These are phyloP conservation scores for Tulasnella sp. DNA, from an alignment of 768 basidiomycete genomes.

Conservation along the genomic window DNA sequence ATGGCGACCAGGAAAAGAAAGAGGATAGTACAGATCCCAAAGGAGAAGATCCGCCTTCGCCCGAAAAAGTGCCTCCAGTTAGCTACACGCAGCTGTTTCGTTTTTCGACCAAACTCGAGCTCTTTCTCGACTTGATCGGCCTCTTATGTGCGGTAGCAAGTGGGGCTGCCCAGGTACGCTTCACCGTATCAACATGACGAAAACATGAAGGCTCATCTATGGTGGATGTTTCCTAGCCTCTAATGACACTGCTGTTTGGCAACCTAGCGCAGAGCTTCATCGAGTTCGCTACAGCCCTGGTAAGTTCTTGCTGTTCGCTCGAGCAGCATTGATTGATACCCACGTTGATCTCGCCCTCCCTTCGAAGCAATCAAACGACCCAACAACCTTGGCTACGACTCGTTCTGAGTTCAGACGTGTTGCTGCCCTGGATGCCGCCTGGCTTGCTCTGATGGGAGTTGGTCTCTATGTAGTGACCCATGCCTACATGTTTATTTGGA, in stretches of 20 bases:
- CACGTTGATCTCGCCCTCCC: background rate
- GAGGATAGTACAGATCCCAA: background rate
- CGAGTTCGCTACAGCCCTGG: slow-evolving; percentile 29
- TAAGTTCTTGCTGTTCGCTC: background rate
- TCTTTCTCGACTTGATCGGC: slow-evolving; percentile 39
- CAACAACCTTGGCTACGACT: background rate
- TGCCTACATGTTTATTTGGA: slow-evolving; percentile 43
- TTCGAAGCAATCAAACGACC: background rate
- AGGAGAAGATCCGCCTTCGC: background rate
- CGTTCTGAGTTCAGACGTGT: slow-evolving; percentile 21
- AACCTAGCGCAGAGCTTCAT: slow-evolving; percentile 32
- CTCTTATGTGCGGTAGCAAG: slow-evolving; percentile 41
- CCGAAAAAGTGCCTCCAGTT: slow-evolving; percentile 32
- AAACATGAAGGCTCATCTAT: background rate
- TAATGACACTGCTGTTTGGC: slow-evolving; percentile 42
- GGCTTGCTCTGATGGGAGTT: slow-evolving; percentile 39
- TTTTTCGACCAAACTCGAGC: slow-evolving; percentile 40
- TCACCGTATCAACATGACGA: slow-evolving; percentile 28
- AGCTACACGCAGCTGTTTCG: slow-evolving; percentile 40
- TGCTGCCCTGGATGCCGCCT: slow-evolving; percentile 33
- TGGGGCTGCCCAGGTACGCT: slow-evolving; percentile 30
- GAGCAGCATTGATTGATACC: background rate
- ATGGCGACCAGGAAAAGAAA: background rate
- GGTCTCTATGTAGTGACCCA: slow-evolving; percentile 41
- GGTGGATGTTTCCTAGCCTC: slow-evolving; percentile 18